Base-by-base conservation (phyloP, 2,329 filamentous ascomycete genomes). In the Neofusicoccum ribis region DNA sequence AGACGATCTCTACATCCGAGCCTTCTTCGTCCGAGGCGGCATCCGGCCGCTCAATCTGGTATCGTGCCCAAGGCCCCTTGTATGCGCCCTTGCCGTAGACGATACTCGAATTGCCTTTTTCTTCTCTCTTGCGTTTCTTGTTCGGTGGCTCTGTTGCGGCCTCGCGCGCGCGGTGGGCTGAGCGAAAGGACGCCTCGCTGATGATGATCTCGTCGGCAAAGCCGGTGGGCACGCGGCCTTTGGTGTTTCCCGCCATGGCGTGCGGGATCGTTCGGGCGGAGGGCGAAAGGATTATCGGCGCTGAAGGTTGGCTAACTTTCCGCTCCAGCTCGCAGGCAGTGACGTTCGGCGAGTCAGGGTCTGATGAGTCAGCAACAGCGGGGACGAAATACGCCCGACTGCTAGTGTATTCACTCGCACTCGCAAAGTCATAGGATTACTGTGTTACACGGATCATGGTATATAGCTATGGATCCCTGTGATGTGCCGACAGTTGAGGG, bases 31-130 rank as follows among this genome's bases (percentile, higher is more conserved):
- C 88, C 17, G 91, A 88, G 66, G 91, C 86, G 37, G 76, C 76
- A 49, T 87, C 82, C 69, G 93, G 90, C 71, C 91, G 90, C 69
- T 93, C 88, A 58, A 88, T 83, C 68, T 88, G 84, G 74, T 96
- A 97, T 75, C 85, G 89, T 8, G 95, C 96, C 96, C 96, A 99
- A 0, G 95, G 96, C 0, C 96, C 96, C 43, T 96, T 86, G 77
- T 99, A 99, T 51, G 93, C 89, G 63, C 89, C 90, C 7, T 92
- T 88, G 0, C 95, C 95, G 72, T 97, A 93, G 0, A 93, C 90
- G 44, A 97, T 85, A 17, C 89, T 88, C 47, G 92, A 87, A 74
- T 94, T 89, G 54, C 95, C 95, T 74, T 95, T 97, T 70, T 83
- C 88, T 77, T 98, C 93, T 67, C 95, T 85, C 70, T 89, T 91